Evolutionary conservation across 345 rosid species (phyloP).

Genomic region (Rubroshorea leprosula): DNA sequence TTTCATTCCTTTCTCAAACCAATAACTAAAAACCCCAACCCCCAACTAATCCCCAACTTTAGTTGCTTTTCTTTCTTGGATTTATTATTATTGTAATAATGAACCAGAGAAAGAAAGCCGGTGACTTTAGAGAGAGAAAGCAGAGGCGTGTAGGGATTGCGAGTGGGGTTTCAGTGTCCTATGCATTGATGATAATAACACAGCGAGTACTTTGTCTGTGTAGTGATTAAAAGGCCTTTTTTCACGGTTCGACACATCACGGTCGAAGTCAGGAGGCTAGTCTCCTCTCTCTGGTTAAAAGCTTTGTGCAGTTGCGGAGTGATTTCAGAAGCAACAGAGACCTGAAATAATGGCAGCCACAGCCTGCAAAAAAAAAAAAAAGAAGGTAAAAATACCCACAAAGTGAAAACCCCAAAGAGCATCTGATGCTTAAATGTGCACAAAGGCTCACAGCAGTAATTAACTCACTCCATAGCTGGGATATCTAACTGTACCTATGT

Average conservation of each 20-base stretch:
- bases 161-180: conserved; percentile 43
- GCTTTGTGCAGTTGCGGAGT: conserved; percentile 48
- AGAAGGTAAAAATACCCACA: conserved; percentile 16
- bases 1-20: conserved; percentile 59
- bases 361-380: conserved; percentile 32
- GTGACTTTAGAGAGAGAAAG: conserved; percentile 11
- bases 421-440: conserved; percentile 15
- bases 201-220: conserved; percentile 41
- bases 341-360: conserved; percentile 5
- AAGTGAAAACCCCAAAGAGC: conserved; percentile 19
- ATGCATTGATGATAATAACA: conserved; percentile 54
- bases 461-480: no score
- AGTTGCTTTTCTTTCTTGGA: not conserved
- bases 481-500: not conserved
- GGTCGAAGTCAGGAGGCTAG: conserved; percentile 65
- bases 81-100: not conserved
- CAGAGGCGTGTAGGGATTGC: conserved; percentile 23
- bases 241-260: conserved; percentile 60
- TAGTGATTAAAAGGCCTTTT: conserved; percentile 30
- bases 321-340: conserved; percentile 50
- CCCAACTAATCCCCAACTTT: conserved; percentile 11
- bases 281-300: conserved; percentile 27
- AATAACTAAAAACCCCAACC: conserved; percentile 14
- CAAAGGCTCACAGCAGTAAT: no score
- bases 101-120: conserved; percentile 9